Percentiles rank a stretch among this genome's conserved stretches.
phyloP scores from a whole-genome alignment of 75 land plant species.

The Pinus albicaulis region DNA sequence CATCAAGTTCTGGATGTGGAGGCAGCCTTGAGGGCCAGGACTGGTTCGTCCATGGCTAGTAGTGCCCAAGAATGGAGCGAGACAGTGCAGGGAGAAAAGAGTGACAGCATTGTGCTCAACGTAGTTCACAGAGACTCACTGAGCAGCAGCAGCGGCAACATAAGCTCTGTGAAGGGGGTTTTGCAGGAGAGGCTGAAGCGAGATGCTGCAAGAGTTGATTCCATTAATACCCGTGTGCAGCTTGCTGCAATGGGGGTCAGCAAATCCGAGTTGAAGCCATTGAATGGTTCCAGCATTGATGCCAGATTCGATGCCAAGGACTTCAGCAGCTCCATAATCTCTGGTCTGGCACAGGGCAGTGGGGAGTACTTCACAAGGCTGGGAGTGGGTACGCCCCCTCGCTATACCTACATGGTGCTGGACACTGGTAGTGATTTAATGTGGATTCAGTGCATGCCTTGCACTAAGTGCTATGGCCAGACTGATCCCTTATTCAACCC shows the following conservation, averaged over 20 bases:
- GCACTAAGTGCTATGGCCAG: conserved; percentile 70
- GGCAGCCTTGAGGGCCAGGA: too few relatives aligned
- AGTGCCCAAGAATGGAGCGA: too few relatives aligned
- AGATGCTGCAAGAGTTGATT: conserved; percentile 18
- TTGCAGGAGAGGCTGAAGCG: conserved; percentile 27
- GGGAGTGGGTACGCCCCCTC: conserved; percentile 70
- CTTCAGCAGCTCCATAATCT: conserved; percentile 63
- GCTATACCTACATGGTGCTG: conserved; percentile 55
- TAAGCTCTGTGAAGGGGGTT: not conserved
- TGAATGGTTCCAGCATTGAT: conserved; percentile 7
- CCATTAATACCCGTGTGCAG: conserved; percentile 8
- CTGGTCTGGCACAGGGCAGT: conserved; percentile 75
- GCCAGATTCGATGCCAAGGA: not conserved
- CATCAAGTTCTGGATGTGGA: too few relatives aligned
- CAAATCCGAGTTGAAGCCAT: not conserved
- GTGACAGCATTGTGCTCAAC: too few relatives aligned
- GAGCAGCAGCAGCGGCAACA: not conserved
- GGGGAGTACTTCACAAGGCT: conserved; percentile 86
- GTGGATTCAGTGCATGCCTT: conserved; percentile 87
- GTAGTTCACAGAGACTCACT: not conserved
- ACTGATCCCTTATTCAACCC: conserved; percentile 73
- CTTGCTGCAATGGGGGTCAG: not conserved
- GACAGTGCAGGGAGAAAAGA: too few relatives aligned
- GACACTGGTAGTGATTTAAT: conserved; percentile 84
- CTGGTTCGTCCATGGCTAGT: too few relatives aligned